These are phyloP conservation scores for Mortierella sp. DNA, from an alignment of 371 early-diverging fungal genomes.

Conservation along the genomic window DNA sequence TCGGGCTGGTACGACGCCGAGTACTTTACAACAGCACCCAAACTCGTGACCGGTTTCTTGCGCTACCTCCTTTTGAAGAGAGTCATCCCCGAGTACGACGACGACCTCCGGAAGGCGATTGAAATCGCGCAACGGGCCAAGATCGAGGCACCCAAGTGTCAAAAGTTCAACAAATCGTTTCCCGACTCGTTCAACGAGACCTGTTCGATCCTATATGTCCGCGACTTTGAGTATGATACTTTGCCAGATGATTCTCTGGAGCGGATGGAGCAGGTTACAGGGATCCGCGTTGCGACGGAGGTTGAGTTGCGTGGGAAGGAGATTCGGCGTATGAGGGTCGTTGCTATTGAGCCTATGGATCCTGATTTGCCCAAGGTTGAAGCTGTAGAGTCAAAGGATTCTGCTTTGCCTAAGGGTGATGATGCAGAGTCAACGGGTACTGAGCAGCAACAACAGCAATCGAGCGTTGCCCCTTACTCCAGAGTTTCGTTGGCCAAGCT, in stretches of 20 bases:
- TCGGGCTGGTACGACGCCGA: slow-evolving; percentile 29
- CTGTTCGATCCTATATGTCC: slow-evolving; percentile 16
- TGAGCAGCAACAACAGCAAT: background rate
- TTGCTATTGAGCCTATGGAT: background rate
- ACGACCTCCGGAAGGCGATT: slow-evolving; percentile 17
- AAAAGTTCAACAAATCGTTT: slow-evolving; percentile 30
- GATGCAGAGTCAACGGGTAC: background rate
- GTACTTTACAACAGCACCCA: slow-evolving; percentile 40
- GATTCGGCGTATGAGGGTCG: background rate
- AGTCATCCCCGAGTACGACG: slow-evolving; percentile 43
- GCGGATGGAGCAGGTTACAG: slow-evolving; percentile 21
- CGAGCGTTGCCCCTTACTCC: background rate
- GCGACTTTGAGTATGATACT: background rate
- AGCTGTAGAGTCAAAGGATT: background rate
- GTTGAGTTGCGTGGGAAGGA: background rate
- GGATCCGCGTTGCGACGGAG: background rate
- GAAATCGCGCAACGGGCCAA: slow-evolving; percentile 24
- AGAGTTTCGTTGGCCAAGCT: background rate
- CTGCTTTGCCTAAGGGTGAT: background rate
- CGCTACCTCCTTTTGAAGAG: slow-evolving; percentile 30
- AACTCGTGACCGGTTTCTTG: slow-evolving; percentile 26
- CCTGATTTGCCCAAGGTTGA: background rate
- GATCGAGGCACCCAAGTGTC: slow-evolving; percentile 24
- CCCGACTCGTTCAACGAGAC: slow-evolving; percentile 30
- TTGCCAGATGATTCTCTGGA: slow-evolving; percentile 22